phyloP scores from a whole-genome alignment of 2,329 filamentous ascomycete species.

The Monilinia vaccinii-corymbosi region DNA sequence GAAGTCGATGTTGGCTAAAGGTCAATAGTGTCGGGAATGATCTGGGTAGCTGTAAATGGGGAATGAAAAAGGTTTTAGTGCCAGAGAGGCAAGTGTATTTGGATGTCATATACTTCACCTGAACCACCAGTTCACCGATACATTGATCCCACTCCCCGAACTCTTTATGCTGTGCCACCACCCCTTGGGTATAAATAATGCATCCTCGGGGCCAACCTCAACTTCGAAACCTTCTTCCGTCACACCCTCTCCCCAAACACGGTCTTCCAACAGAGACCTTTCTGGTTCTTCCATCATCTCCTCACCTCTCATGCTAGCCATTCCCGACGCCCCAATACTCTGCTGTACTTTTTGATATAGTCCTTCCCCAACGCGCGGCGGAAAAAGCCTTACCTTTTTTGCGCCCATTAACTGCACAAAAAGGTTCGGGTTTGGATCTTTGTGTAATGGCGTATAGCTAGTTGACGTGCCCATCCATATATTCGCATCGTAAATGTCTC shows the following conservation, averaged over 20 bases:
- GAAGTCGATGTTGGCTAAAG: not conserved
- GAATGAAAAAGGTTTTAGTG: not conserved
- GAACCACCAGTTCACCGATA: constrained; percentile 49
- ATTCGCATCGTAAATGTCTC: constrained; percentile 79
- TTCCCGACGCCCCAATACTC: constrained; percentile 31
- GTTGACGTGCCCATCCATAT: constrained; percentile 83
- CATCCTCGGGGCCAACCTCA: constrained; percentile 55
- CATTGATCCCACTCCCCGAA: constrained; percentile 36
- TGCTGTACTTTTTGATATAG: constrained; percentile 50
- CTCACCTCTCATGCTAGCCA: constrained; percentile 49
- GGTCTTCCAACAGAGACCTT: constrained; percentile 53
- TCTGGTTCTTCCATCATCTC: constrained; percentile 90
- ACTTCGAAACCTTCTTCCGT: constrained; percentile 29
- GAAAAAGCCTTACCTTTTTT: constrained; percentile 66
- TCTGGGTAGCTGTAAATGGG: not conserved
- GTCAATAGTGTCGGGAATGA: not conserved
- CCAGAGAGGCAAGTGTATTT: not conserved
- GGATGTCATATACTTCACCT: constrained; percentile 13
- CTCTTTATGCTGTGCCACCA: constrained; percentile 85
- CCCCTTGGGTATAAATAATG: constrained; percentile 68
- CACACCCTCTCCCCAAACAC: constrained; percentile 51
- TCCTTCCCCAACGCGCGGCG: constrained; percentile 50
- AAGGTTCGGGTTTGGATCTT: constrained; percentile 88
- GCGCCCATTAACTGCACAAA: constrained; percentile 72
- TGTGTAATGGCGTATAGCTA: constrained; percentile 83